Base-by-base conservation (phyloP, 2,329 filamentous ascomycete species). In the Alternaria viburni region DNA sequence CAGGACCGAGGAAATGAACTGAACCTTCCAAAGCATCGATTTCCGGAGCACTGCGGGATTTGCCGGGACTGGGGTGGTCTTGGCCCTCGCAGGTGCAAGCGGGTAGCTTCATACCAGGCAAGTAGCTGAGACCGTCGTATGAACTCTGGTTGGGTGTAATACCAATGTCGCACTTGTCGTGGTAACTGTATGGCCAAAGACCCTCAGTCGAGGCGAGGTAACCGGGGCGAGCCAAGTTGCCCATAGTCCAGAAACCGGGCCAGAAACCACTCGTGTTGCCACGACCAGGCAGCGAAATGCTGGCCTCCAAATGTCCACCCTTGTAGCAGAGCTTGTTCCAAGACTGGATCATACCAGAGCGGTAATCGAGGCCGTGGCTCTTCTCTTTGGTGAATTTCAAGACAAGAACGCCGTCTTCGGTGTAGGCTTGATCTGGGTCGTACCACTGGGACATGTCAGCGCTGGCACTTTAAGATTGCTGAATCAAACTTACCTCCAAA, bases 161-260 rank as follows among this genome's bases (percentile, higher is more conserved):
- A 25, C 90, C 90, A 23, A 85, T 84, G 76, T 92, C 90, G 71
- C 90, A 92, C 46, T 85, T 79, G 69, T 91, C 85, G 68, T 88
- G 84, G 74, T 92, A 92, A 69, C 88, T 91, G 81, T 92, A 92
- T 0, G 90, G 90, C 90, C 90, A 92, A 77, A 91, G 83, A 5
- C 90, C 90, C 65, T 92, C 90, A 0, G 89, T 92, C 2, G 89
- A 91, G 10, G 89, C 87, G 30, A 88, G 84, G 77, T 91, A 91
- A 12, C 90, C 90, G 25, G 90, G 88, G 67, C 90, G 85, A 41
- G 87, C 90, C 21, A 92, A 83, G 72, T 92, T 92, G 5, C 90
- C 90, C 88, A 92, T 91, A 0, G 89, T 84, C 90, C 90, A 92
- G 78, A 91, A 90, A 78, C 90, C 90, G 45, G 90, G 90, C 90